Base-by-base conservation (phyloP, 345 rosid genomes). In the Balakata baccata region DNA sequence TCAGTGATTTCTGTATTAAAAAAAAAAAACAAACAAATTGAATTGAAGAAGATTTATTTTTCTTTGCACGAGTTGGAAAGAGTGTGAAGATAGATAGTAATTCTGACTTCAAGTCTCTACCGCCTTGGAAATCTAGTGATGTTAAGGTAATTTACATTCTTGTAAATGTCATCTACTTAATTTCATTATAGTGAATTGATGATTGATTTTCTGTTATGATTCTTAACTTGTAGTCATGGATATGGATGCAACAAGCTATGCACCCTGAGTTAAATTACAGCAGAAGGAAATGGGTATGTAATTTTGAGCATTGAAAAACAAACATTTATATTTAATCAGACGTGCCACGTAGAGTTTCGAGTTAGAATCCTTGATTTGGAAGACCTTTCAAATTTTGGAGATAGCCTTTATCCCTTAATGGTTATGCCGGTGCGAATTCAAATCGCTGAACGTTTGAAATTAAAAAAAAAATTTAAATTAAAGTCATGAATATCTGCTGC, bases 171-270 rank as follows among this genome's bases (percentile, higher is more conserved):
- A 61, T 18, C 61, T 13, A 25, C 9, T 75, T 11, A 39, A 66
- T 75, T 29, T 17, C 18, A 58, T 50, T 9, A 13, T 47, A 18
- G 25, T 5, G 3, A 54, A 54, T 51, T 29, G 34, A 29, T 64
- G 6, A 18, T 25, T 10, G 53, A 38, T 17, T 17, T 37, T 54
- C 46, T 39, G 46, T 49, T 12, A 23, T 14, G 20, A 39, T 38
- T 38, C 3, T 68, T 4, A 37, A 6, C 69, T 22, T 78, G 74
- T 86, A 95, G 99, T 92, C 99, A 68, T 95, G 99, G 97, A 89
- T 95, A 82, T 92, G 92, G 97, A 95, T 92, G 98, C 98, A 95
- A 73, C 99, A 95, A 85, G 96, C 94, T 17, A 89, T 95, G 97
- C 99, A 95, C 75, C 98, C 97, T 14, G 98, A 95, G 65, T 57